Base-by-base conservation (phyloP, 139 green algal species). In the Asterochloris erici region DNA sequence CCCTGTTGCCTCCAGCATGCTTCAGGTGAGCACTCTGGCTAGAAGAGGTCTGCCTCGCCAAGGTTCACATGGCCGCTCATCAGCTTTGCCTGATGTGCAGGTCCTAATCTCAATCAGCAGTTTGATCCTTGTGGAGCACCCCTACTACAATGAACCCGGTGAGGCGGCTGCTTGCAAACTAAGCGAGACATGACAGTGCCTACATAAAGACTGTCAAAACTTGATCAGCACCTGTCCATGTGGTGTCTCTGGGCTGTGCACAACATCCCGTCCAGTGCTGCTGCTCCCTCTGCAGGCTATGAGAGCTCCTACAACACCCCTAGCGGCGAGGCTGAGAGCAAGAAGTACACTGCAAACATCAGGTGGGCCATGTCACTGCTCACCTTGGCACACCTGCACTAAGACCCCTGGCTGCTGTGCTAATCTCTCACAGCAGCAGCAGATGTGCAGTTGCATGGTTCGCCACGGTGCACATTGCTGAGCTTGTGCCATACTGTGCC, bases 1-100 rank as follows among this genome's bases (percentile, higher is more conserved):
- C 69, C 86, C 90, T 9, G 84, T 66, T 24, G 81, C 81, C 63
- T 93, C 88, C 61, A 93, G 88, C 14, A 82, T 95, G 47, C 84
- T 94, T 82, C 92, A 95, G 88, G 92, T 81, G 38, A 28, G 74
- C 66, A 26, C 62, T 23, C 16, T 0, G 10, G 15, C 23, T 54
- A n/a, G 38, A 54, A 54, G 38, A 54, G 38, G 38, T 76, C 47
- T 76, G 23, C 70, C 38, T 26, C 23, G 13, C 12, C 54, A 54
- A 21, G 71, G 29, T 16, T 27, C 24, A 38, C 24, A 60, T 60
- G 24, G 29, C 14, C 23, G 21, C 23, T 76, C 73, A 63, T 78
- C 23, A 76, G 71, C 47, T 28, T 60, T 76, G 12, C 26, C 54
- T 66, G 10, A 60, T 19, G 66, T 83, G 70, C 81, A 84, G 81